Evolutionary conservation across 2,329 filamentous ascomycete genomes (phyloP), one percentile per base, ranked within the genome.

Genomic region (Colletotrichum orchidophilum): DNA sequence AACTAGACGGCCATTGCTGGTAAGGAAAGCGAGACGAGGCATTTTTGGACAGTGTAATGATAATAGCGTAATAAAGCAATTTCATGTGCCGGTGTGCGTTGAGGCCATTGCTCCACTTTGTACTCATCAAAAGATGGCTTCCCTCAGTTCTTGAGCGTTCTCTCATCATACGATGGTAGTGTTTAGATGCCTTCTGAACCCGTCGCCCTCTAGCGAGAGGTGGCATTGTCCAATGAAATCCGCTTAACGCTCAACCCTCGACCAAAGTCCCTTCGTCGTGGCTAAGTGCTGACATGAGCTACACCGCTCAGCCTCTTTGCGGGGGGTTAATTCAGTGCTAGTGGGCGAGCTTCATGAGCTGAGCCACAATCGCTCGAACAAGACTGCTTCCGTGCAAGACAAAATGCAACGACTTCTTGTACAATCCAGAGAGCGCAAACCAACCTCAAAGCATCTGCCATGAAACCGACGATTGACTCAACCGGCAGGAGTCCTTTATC

Each of bases 1-100:
- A 73, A 75, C 57, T 75, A 74, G 24, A 50, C 8, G 12, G 5
- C 18, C 12, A n/a, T 11, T 21, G 3, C 39, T 46, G n/a, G n/a
- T 18, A 9, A 21, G n/a, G 39, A n/a, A 5, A 2, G 18, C 2
- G 8, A 46, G 39, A 46, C 9, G 18, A 46, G 18, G 39, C 11
- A 3, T n/a, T 21, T 2, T 46, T 8, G 18, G 21, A n/a, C 8
- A 46, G 18, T 46, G 18, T 21, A 46, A 46, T 46, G 18, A 11
- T 46, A 46, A 46, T 46, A 46, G 39, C 39, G 21, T 46, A 21
- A 21, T 46, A 3, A 46, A 46, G 6, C 3, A 46, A 46, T 9
- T 11, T 5, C 7, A 46, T n/a, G 39, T 15, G 18, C 39, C 21
- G 39, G 6, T 11, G 18, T 5, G 18, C 39, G 11, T n/a, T 8